Evolutionary conservation across 257 asterid species (phyloP).

Genomic region (Lavandula angustifolia): DNA sequence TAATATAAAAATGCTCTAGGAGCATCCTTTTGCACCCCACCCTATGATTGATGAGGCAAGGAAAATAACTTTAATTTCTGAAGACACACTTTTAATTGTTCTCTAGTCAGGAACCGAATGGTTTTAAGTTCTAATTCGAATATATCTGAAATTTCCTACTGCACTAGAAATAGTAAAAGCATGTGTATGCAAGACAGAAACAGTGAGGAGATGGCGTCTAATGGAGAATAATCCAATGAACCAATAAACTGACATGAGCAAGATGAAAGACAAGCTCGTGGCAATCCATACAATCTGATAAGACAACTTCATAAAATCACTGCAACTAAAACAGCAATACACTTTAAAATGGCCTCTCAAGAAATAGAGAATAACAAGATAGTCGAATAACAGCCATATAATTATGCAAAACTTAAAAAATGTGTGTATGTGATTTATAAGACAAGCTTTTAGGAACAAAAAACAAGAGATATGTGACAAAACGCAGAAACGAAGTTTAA

Average conservation of each 20-base stretch:
- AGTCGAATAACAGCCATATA: slow-evolving; percentile 17
- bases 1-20: background rate
- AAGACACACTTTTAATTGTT: background rate
- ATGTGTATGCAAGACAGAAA: slow-evolving; percentile 7
- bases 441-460: background rate
- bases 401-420: slow-evolving; percentile 8
- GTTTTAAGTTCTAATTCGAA: background rate
- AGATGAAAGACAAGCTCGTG: background rate
- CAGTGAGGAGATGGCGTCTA: slow-evolving; percentile 21
- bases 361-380: slow-evolving; percentile 8
- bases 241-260: background rate
- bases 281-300: background rate
- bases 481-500: slow-evolving; percentile 36
- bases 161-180: slow-evolving; percentile 1
- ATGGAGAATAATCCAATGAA: background rate
- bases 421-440: background rate
- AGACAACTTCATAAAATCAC: slow-evolving; percentile 10
- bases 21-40: background rate
- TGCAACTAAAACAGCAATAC: slow-evolving; percentile 5
- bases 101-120: background rate
- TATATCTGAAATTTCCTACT: slow-evolving; percentile 6
- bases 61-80: background rate
- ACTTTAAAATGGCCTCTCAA: background rate
- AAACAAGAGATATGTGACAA: slow-evolving; percentile 5
- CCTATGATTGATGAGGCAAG: slow-evolving; percentile 4